Base-by-base conservation (phyloP, 106 monocot species). In the Vanilla planifolia region DNA sequence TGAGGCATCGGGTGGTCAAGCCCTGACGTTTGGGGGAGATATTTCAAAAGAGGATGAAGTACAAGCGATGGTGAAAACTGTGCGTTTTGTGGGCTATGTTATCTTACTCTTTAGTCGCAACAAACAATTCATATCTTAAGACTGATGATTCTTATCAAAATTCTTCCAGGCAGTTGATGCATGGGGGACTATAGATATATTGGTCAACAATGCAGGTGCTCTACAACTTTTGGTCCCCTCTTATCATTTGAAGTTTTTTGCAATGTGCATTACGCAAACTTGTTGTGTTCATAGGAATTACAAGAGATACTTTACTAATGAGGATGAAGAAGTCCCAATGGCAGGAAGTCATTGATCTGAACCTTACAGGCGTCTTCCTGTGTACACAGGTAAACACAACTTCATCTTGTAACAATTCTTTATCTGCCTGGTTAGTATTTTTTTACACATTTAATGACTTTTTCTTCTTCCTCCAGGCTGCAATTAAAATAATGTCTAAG, bases 301-400 rank as follows among this genome's bases (percentile, higher is more conserved):
- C 92, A 3, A 58, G 87, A 23, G 92, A 92, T 48, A 74, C 81
- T 25, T 67, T 92, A 32, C 59, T 92, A 68, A 92, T 92, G 92
- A 80, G 92, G 59, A 92, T 92, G 92, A 92, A 88, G 66, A 78
- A 78, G 66, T 65, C 83, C 42, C 92, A 92, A 51, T 92, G 92
- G 92, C 84, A 92, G 30, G 92, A 92, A 36, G 92, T 92, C 29
- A 88, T 92, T 60, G 87, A 92, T 43, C 61, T 84, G 55, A 92
- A 92, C 71, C 81, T 92, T 27, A 92, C 92, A 35, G 92, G 87
- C 63, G 87, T 87, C 51, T 92, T 81, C 73, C 84, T 92, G 57
- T 87, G 87, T 45, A 88, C 84, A 16, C 87, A 92, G 87, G 92
- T 92, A 45, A 11, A 21, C 17, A 59, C 16, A 28, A 25, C 5